Percentiles rank a stretch among this genome's conserved stretches.
Evolutionary conservation across 495 filamentous ascomycete species (phyloP).

Genomic region (Daldinia vernicosa): DNA sequence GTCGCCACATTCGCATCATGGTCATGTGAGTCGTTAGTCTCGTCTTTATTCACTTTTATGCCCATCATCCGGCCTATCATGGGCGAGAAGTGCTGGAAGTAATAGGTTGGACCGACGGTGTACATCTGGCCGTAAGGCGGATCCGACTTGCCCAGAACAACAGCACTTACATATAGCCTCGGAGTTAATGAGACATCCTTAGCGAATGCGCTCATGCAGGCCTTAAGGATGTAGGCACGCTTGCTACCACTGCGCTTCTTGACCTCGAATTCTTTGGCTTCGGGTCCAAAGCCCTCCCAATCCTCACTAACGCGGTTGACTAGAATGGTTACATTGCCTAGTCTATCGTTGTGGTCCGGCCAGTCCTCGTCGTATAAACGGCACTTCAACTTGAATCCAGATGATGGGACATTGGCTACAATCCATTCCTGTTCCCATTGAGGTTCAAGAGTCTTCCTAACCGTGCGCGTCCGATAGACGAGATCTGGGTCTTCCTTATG

Average conservation of each 20-base stretch:
- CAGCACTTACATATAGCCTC: constrained; percentile 70
- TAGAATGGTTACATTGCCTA: constrained; percentile 81
- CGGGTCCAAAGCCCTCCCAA: constrained; percentile 73
- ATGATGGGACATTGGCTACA: constrained; percentile 81
- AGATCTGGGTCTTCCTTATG: constrained; percentile 83
- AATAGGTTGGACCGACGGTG: constrained; percentile 77
- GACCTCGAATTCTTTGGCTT: constrained; percentile 68
- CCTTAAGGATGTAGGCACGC: constrained; percentile 78
- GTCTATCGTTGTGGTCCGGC: constrained; percentile 83
- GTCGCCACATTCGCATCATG: constrained; percentile 31
- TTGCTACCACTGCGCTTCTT: constrained; percentile 88
- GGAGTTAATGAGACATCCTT: constrained; percentile 63
- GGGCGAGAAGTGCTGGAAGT: constrained; percentile 86
- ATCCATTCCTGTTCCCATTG: constrained; percentile 88
- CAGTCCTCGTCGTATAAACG: constrained; percentile 89
- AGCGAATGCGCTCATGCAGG: constrained; percentile 64
- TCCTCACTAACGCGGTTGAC: constrained; percentile 64
- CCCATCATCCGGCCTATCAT: constrained; percentile 85
- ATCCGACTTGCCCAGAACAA: constrained; percentile 78
- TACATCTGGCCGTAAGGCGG: constrained; percentile 79
- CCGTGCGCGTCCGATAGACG: constrained; percentile 77
- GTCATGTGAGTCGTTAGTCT: constrained; percentile 49
- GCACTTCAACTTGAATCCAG: constrained; percentile 82
- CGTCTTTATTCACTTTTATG: constrained; percentile 68
- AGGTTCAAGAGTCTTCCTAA: constrained; percentile 74